Percentiles rank a stretch among this genome's conserved stretches.
These are phyloP conservation scores for Didymosphaeria variabile DNA, from an alignment of 2,329 filamentous ascomycete genomes.

Conservation along the genomic window DNA sequence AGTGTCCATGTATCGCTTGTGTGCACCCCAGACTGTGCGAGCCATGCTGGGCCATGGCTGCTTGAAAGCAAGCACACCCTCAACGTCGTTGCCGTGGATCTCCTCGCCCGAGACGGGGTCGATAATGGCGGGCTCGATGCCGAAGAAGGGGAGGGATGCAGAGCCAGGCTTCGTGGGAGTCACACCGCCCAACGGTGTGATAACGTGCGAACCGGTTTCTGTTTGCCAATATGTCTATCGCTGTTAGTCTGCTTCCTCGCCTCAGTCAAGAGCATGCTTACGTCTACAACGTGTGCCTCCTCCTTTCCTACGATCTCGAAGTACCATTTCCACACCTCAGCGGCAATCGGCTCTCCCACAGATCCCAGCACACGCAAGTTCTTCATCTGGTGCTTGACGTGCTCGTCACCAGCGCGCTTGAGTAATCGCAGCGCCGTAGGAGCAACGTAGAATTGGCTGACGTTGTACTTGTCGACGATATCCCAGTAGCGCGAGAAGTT, in stretches of 20 bases:
- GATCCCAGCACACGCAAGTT: conserved; percentile 89
- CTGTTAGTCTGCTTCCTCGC: conserved; percentile 27
- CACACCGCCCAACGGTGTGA: conserved; percentile 89
- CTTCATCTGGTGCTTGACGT: conserved; percentile 89
- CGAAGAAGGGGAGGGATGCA: conserved; percentile 96
- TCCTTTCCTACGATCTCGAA: conserved; percentile 93
- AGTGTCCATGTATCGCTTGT: conserved; percentile 98
- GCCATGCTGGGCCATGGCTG: conserved; percentile 99
- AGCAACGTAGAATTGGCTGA: conserved; percentile 98
- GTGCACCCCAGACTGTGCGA: conserved; percentile 94
- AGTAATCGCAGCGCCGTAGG: conserved; percentile 91
- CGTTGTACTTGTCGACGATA: conserved; percentile 91
- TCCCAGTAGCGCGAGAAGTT: conserved; percentile 99
- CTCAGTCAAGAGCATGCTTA: conserved; percentile 61
- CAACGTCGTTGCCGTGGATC: conserved; percentile 93
- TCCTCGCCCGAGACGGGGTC: conserved; percentile 95
- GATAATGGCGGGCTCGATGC: conserved; percentile 96
- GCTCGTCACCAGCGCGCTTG: conserved; percentile 94
- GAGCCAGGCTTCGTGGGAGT: conserved; percentile 97
- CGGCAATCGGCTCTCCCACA: conserved; percentile 96
- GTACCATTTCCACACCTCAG: conserved; percentile 99
- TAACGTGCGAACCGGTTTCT: conserved; percentile 96
- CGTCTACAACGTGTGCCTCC: conserved; percentile 91
- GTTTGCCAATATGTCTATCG: conserved; percentile 98
- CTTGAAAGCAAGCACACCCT: conserved; percentile 96